A percentile compares a stretch with the other conserved stretches of the same genome.
Conservation (phyloP, 164 flowering plant species). For the Liquidambar formosana region DNA sequence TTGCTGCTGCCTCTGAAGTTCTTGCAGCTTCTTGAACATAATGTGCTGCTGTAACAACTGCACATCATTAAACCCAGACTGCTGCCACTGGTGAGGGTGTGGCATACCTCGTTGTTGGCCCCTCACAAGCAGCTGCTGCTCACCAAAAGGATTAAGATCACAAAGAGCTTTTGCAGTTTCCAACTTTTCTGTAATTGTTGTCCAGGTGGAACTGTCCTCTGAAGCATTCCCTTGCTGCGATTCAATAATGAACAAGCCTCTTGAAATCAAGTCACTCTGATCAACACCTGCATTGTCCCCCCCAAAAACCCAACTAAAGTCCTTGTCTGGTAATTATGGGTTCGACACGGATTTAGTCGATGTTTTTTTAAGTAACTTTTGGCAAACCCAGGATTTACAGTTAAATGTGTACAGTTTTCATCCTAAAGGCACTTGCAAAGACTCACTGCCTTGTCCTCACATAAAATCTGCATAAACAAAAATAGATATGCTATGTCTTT, state of each 20-base stretch:
- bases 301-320: constrained; percentile 5
- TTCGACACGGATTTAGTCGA: constrained; percentile 6
- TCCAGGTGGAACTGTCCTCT: constrained; percentile 22
- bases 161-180: constrained; percentile 32
- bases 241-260: constrained; percentile 9
- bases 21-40: constrained; percentile 68
- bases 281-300: constrained; percentile 3
- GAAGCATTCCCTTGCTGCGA: constrained; percentile 17
- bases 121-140: constrained; percentile 29
- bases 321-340: constrained; percentile 6
- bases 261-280: constrained; percentile 3
- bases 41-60: constrained; percentile 62
- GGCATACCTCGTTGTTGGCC: constrained; percentile 41
- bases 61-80: constrained; percentile 48
- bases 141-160: constrained; percentile 29
- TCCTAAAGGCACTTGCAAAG: neutral
- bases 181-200: constrained; percentile 27
- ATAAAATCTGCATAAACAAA: constrained; percentile 9
- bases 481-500: neutral
- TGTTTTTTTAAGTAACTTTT: neutral
- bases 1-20: constrained; percentile 67
- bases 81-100: constrained; percentile 45
- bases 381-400: constrained; percentile 2
- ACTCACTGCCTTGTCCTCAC: constrained; percentile 9
- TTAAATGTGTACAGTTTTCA: neutral